Percentiles rank a stretch among this genome's conserved stretches.
These are phyloP conservation scores for Nephelium lappaceum DNA, from an alignment of 345 rosid genomes.

Conservation along the genomic window DNA sequence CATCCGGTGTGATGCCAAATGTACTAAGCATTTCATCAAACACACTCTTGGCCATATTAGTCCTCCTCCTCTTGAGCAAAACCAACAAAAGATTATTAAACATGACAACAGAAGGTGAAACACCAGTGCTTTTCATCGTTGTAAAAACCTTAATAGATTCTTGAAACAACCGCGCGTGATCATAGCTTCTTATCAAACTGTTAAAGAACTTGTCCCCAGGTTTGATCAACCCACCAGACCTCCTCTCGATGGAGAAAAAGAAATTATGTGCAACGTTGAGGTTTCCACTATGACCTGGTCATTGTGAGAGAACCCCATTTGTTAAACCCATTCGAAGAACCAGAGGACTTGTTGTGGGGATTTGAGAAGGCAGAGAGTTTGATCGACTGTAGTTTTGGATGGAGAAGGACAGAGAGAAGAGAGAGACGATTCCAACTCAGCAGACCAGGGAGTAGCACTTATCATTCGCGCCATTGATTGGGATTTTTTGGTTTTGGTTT, in stretches of 20 bases:
- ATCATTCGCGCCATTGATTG: constrained; percentile 56
- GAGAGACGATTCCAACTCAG: constrained; percentile 61
- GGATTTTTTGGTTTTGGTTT: constrained; percentile 41
- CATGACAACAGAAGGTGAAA: constrained; percentile 70
- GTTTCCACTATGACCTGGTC: constrained; percentile 56
- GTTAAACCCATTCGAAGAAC: constrained; percentile 65
- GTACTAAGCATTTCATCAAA: constrained; percentile 81
- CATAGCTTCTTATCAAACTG: constrained; percentile 74
- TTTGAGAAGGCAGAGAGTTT: constrained; percentile 58
- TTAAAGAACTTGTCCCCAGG: constrained; percentile 72
- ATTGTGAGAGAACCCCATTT: constrained; percentile 50
- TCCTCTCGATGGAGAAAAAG: constrained; percentile 59
- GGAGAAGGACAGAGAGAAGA: constrained; percentile 46
- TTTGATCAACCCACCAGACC: constrained; percentile 59
- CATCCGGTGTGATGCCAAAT: constrained; percentile 74
- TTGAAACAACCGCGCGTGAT: constrained; percentile 64
- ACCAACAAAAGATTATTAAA: constrained; percentile 65
- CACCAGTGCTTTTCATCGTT: constrained; percentile 66
- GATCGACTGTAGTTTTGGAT: constrained; percentile 57
- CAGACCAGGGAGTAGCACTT: constrained; percentile 58
- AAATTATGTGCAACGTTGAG: constrained; percentile 77
- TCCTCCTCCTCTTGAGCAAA: constrained; percentile 69
- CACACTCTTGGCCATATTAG: constrained; percentile 65
- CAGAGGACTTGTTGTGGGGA: constrained; percentile 56
- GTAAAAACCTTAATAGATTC: constrained; percentile 64